Percentiles rank a stretch among this genome's conserved stretches.
Evolutionary conservation across 805 yeast species (phyloP).

Genomic region (Starmerella potacharoeniae): DNA sequence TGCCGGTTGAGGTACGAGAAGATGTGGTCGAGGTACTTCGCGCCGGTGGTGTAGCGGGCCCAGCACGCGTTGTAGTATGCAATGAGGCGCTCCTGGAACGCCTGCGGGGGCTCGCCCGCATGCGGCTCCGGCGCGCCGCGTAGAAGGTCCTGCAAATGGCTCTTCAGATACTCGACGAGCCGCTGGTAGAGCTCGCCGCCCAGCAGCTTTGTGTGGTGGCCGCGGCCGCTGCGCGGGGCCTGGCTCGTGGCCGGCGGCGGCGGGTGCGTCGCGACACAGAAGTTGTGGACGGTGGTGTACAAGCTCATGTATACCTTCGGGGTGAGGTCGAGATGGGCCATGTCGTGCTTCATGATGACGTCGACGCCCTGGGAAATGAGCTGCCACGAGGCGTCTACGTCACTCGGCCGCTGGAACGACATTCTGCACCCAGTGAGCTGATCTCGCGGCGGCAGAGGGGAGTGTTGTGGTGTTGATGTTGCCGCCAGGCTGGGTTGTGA

Average conservation of each 20-base stretch:
- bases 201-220: slow-evolving; percentile 40
- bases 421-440: not conserved
- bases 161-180: slow-evolving; percentile 52
- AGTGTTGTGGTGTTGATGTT: not conserved
- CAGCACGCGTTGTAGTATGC: slow-evolving; percentile 79
- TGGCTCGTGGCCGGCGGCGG: slow-evolving; percentile 13
- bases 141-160: slow-evolving; percentile 33
- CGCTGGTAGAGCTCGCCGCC: slow-evolving; percentile 83
- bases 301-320: slow-evolving; percentile 67
- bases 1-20: slow-evolving; percentile 92
- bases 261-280: slow-evolving; percentile 45
- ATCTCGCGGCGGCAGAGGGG: not conserved
- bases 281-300: slow-evolving; percentile 85
- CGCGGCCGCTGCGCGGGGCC: slow-evolving; percentile 7
- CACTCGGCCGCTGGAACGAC: slow-evolving; percentile 10
- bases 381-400: slow-evolving; percentile 31
- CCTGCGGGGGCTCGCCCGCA: slow-evolving; percentile 17
- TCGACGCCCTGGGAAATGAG: slow-evolving; percentile 33
- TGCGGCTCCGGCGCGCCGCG: slow-evolving; percentile 15
- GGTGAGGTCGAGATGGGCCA: slow-evolving; percentile 29
- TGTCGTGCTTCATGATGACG: slow-evolving; percentile 30
- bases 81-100: slow-evolving; percentile 51
- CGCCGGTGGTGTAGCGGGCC: slow-evolving; percentile 83
- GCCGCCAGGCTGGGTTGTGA: not conserved
- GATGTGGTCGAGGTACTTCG: slow-evolving; percentile 81